Percentiles rank a stretch among this genome's conserved stretches.
Conservation (phyloP, 2,329 filamentous ascomycete genomes). For the Aspergillus sp. region DNA sequence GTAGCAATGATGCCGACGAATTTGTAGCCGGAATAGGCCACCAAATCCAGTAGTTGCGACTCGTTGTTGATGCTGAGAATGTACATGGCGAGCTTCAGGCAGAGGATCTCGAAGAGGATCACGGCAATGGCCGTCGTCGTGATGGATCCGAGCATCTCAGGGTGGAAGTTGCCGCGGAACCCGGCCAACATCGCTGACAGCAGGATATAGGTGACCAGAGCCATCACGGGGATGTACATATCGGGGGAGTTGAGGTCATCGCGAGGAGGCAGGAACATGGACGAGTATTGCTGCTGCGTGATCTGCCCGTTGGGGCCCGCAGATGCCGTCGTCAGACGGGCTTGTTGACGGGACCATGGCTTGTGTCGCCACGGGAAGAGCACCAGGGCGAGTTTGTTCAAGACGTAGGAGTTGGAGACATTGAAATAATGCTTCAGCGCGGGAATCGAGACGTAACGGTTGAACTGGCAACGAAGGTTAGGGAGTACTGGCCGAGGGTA, state of each 20-base stretch:
- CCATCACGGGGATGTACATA: slow-evolving; percentile 99
- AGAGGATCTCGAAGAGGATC: slow-evolving; percentile 82
- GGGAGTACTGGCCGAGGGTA: not conserved
- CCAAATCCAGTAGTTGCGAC: slow-evolving; percentile 86
- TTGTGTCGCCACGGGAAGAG: slow-evolving; percentile 97
- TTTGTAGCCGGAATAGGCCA: slow-evolving; percentile 97
- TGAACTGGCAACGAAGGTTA: slow-evolving; percentile 51
- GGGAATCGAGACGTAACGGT: slow-evolving; percentile 84
- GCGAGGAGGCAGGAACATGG: slow-evolving; percentile 77
- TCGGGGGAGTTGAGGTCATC: slow-evolving; percentile 98
- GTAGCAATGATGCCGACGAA: slow-evolving; percentile 96
- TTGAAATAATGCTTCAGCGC: slow-evolving; percentile 99
- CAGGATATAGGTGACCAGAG: slow-evolving; percentile 94
- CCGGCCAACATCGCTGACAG: slow-evolving; percentile 88
- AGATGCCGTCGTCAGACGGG: slow-evolving; percentile 45
- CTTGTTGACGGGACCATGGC: slow-evolving; percentile 91
- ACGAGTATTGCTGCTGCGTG: slow-evolving; percentile 55
- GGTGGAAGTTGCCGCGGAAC: slow-evolving; percentile 86
- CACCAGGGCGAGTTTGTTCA: slow-evolving; percentile 88
- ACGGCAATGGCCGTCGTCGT: slow-evolving; percentile 81
- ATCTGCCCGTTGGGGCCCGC: slow-evolving; percentile 58
- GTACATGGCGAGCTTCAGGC: slow-evolving; percentile 89
- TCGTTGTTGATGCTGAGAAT: slow-evolving; percentile 91
- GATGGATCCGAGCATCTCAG: slow-evolving; percentile 86
- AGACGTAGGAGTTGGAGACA: slow-evolving; percentile 94